Evolutionary conservation across 345 rosid genomes (phyloP), one percentile per base, ranked within the genome.

Genomic region (Litchi chinensis): DNA sequence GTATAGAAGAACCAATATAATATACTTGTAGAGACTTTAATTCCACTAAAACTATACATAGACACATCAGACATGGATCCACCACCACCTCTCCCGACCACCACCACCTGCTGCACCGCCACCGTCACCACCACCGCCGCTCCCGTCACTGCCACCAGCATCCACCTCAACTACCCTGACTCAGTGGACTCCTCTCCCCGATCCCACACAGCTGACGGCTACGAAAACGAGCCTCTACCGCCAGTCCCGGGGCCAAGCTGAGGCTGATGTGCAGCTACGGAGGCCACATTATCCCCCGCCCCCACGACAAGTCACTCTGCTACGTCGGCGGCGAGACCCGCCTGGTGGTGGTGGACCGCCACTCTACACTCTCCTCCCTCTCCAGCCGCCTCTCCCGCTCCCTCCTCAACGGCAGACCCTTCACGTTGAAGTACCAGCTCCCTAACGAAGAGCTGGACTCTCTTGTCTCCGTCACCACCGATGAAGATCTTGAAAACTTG

Each of bases 251-350:
- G 9, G 81, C 88, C 52, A 93, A 87, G 81, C 95, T 92, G 75
- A 92, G 95, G n/a, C 84, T 95, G 0, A 93, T 95, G 97, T 93
- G 98, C 81, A 92, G 97, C 84, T 92, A 82, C 50, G 93, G 93
- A 8, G 98, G 98, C 26, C 98, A 90, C 78, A 95, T 95, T 75
- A 86, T 95, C 83, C 98, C 98, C 77, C 95, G 98, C 18, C 97
- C 98, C 3, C 97, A 93, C 71, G 92, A 95, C 86, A 93, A 89
- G 76, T 80, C 93, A 18, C 87, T 95, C 73, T 86, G 90, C 81
- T 95, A 95, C 44, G 83, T 92, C 9, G 92, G 91, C 68, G 98
- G 97, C 2, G 93, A 92, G 77, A 92, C 92, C 3, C 91, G 92
- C 21, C 81, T 92, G 0, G 87, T 92, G 2, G 92, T 79, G 40